These are phyloP conservation scores for barley (Hordeum vulgare) DNA, from an alignment of 176 grass and related monocot genomes.

Conservation along the genomic window DNA sequence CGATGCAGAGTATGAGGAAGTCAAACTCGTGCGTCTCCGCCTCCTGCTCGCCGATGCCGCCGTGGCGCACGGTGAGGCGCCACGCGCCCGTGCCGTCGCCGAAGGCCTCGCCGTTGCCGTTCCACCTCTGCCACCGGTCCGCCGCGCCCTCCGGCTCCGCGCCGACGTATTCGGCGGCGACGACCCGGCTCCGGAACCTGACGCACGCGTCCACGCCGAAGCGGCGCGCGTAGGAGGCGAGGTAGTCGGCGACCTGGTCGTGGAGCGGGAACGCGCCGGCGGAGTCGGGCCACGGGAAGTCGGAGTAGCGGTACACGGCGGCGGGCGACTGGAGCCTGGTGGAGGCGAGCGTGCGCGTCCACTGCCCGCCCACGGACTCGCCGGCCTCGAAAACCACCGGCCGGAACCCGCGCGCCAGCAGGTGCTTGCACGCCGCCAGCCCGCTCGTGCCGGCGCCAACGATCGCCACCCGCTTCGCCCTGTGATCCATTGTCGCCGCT, in stretches of 20 bases:
- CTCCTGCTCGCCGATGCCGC: neutral
- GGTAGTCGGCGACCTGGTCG: slow-evolving; percentile 49
- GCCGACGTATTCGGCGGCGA: slow-evolving; percentile 37
- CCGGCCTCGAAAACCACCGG: slow-evolving; percentile 62
- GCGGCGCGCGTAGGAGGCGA: slow-evolving; percentile 60
- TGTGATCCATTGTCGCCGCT: slow-evolving; percentile 16
- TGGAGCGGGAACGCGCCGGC: slow-evolving; percentile 38
- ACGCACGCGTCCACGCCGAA: slow-evolving; percentile 50
- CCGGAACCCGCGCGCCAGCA: slow-evolving; percentile 44
- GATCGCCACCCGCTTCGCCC: slow-evolving; percentile 49
- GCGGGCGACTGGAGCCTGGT: slow-evolving; percentile 55
- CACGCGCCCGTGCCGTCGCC: slow-evolving; percentile 24
- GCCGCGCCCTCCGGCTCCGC: neutral
- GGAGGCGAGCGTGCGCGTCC: slow-evolving; percentile 52
- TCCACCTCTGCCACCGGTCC: slow-evolving; percentile 41
- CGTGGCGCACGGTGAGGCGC: slow-evolving; percentile 25
- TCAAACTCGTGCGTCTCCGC: slow-evolving; percentile 37
- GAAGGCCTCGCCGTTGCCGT: slow-evolving; percentile 65
- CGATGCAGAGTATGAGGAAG: slow-evolving; percentile 73
- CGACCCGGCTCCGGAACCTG: slow-evolving; percentile 36
- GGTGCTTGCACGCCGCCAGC: slow-evolving; percentile 74
- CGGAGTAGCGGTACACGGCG: slow-evolving; percentile 37
- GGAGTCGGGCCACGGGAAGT: slow-evolving; percentile 70
- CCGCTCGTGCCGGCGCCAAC: slow-evolving; percentile 78
- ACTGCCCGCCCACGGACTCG: slow-evolving; percentile 44